Evolutionary conservation across 306 rosid species (phyloP).

Genomic region (Lathyrus tuberosus): DNA sequence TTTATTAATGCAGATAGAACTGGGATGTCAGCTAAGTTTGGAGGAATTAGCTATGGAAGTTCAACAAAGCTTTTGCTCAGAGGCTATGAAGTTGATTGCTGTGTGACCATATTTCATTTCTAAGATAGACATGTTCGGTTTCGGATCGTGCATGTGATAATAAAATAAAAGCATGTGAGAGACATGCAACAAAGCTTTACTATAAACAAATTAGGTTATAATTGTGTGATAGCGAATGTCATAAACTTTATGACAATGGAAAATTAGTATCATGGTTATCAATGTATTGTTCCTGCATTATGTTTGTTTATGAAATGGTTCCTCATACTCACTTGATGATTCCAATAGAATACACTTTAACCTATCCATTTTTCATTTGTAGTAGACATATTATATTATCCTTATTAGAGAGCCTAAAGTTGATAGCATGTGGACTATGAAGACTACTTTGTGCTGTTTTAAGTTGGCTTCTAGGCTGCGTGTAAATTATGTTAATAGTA

Average conservation of each 20-base stretch:
- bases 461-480: too few species aligned
- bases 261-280: conserved; percentile 4
- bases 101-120: conserved; percentile 20
- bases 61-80: conserved; percentile 71
- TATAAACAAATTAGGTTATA: background rate
- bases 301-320: background rate
- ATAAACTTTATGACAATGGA: conserved; percentile 38
- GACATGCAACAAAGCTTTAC: background rate
- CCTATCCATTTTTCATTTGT: too few species aligned
- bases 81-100: conserved; percentile 38
- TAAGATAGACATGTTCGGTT: background rate
- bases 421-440: too few species aligned
- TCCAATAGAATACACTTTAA: background rate
- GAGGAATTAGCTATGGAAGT: conserved; percentile 89
- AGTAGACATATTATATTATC: too few species aligned
- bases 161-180: conserved; percentile 27
- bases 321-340: background rate
- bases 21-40: conserved; percentile 84
- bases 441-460: too few species aligned
- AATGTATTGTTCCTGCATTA: background rate
- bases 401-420: too few species aligned
- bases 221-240: too few species aligned
- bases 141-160: background rate
- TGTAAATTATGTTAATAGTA: too few species aligned
- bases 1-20: conserved; percentile 67